Evolutionary conservation across 2,329 filamentous ascomycete genomes (phyloP).

Genomic region (Fusarium sp.): DNA sequence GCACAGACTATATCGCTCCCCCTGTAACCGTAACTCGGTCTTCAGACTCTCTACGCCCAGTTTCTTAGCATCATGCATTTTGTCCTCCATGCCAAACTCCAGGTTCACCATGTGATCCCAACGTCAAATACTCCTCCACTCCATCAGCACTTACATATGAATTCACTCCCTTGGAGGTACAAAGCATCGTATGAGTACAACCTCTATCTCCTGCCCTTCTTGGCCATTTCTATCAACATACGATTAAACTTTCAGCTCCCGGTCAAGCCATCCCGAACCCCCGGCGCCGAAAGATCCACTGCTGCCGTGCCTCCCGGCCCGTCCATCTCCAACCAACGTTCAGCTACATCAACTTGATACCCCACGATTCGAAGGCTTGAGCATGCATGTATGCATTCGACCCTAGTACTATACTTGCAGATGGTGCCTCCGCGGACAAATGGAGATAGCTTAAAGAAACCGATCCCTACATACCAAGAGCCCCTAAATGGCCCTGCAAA

Average conservation of each 20-base stretch:
- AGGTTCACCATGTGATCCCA: background rate
- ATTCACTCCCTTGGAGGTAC: background rate
- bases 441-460: constrained; percentile 15
- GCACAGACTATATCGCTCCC: background rate
- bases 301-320: background rate
- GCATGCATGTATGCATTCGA: background rate
- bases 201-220: background rate
- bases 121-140: background rate
- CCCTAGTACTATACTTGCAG: background rate
- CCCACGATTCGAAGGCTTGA: background rate
- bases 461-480: constrained; percentile 22
- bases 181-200: background rate
- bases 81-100: background rate
- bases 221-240: background rate
- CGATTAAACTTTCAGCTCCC: background rate
- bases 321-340: background rate
- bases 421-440: background rate
- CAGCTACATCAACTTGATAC: background rate
- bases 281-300: constrained; percentile 8
- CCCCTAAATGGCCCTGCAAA: background rate
- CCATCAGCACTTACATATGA: background rate
- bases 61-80: background rate
- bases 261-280: background rate
- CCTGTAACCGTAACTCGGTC: background rate
- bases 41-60: background rate